phyloP scores from a whole-genome alignment of 768 basidiomycete species.

The Lactifluus piperatus region DNA sequence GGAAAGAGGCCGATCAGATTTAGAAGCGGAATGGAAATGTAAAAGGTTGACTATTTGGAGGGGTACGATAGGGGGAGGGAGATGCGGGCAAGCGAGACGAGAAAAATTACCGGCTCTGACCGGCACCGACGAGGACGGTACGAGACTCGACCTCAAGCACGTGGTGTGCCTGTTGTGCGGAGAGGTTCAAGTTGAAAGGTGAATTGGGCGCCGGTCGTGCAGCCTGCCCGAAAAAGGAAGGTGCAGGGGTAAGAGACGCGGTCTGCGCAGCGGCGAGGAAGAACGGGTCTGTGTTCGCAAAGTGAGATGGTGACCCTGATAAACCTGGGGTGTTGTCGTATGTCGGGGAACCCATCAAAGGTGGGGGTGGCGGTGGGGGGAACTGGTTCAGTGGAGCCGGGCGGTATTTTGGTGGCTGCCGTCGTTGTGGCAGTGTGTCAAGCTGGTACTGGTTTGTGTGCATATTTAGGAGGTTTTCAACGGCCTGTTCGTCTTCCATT shows the following conservation, averaged over 20 bases:
- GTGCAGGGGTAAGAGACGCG: neutral
- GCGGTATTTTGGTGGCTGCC: constrained; percentile 14
- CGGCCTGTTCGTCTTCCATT: constrained; percentile 36
- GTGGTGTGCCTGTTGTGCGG: constrained; percentile 14
- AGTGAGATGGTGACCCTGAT: constrained; percentile 24
- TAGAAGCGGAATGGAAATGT: neutral
- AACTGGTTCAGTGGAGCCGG: neutral
- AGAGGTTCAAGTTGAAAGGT: constrained; percentile 13
- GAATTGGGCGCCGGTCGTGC: constrained; percentile 14
- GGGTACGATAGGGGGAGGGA: neutral
- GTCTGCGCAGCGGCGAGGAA: constrained; percentile 37
- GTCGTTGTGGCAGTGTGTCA: constrained; percentile 1
- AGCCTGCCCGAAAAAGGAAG: constrained; percentile 17
- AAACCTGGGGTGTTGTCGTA: constrained; percentile 13
- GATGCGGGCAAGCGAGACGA: too few relatives aligned
- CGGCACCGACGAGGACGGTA: constrained; percentile 16
- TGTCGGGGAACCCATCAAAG: neutral
- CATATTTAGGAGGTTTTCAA: constrained; percentile 36
- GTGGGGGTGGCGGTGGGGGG: constrained; percentile 11
- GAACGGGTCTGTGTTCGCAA: constrained; percentile 43
- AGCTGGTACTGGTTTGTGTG: constrained; percentile 23
- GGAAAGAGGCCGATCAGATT: neutral
- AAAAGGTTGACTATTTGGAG: neutral
- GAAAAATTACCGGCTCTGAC: constrained; percentile 12
- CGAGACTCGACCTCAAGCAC: constrained; percentile 15